A percentile compares a stretch with the other conserved stretches of the same genome.
Conservation (phyloP, 1,284 basidiomycete genomes). For the Irpex lacteus region DNA sequence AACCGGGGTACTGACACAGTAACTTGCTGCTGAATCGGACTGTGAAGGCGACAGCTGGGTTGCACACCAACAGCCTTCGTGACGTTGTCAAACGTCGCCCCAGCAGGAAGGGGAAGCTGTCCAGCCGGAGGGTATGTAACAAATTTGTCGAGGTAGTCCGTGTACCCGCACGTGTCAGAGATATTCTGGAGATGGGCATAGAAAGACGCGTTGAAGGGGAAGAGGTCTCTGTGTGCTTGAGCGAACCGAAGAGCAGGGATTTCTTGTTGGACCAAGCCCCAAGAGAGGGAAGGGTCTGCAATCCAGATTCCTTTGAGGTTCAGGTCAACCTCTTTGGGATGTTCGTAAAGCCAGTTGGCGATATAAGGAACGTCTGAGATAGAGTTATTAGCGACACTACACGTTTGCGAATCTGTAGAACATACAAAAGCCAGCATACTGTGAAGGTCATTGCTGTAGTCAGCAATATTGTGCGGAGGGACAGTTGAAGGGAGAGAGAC, state of each 20-base stretch:
- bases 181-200: slow-evolving; percentile 32
- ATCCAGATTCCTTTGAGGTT: slow-evolving; percentile 39
- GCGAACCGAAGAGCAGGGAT: slow-evolving; percentile 37
- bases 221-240: slow-evolving; percentile 48
- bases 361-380: slow-evolving; percentile 37
- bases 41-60: slow-evolving; percentile 44
- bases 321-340: slow-evolving; percentile 32
- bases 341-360: slow-evolving; percentile 38
- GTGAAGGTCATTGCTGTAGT: background rate
- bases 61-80: slow-evolving; percentile 23
- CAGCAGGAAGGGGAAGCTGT: slow-evolving; percentile 44
- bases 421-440: slow-evolving; percentile 39
- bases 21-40: slow-evolving; percentile 29
- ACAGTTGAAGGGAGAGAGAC: slow-evolving; percentile 14
- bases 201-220: slow-evolving; percentile 39
- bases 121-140: slow-evolving; percentile 42
- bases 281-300: slow-evolving; percentile 36
- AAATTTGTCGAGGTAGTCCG: slow-evolving; percentile 37
- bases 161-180: slow-evolving; percentile 38
- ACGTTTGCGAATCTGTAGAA: too few species aligned
- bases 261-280: slow-evolving; percentile 35
- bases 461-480: background rate
- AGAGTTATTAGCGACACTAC: too few species aligned
- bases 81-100: slow-evolving; percentile 30
- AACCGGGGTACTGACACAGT: slow-evolving; percentile 35